Conservation (phyloP, 1,284 basidiomycete species). For the Marasmius fiardii region DNA sequence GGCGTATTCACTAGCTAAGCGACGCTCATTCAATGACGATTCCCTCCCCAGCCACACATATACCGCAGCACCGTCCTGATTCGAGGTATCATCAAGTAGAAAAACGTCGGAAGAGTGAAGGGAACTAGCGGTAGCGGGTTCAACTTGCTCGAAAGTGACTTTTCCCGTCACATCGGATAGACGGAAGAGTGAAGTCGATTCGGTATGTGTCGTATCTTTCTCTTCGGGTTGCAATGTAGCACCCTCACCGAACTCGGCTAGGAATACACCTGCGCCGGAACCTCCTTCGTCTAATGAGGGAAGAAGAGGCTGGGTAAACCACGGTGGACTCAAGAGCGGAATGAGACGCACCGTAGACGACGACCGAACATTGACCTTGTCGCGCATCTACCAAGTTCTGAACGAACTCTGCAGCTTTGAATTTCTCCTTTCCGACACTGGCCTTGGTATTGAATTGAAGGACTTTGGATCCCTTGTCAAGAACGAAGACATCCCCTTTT, state of each 20-base stretch:
- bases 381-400: constrained; percentile 42
- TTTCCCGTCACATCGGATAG: constrained; percentile 44
- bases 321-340: background rate
- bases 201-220: constrained; percentile 7
- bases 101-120: constrained; percentile 30
- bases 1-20: constrained; percentile 51
- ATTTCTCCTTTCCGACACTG: constrained; percentile 52
- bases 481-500: constrained; percentile 53
- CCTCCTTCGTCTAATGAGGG: constrained; percentile 44
- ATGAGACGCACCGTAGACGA: constrained; percentile 45
- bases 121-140: background rate
- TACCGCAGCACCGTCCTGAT: constrained; percentile 38
- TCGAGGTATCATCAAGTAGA: constrained; percentile 13
- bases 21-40: constrained; percentile 44
- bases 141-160: constrained; percentile 31
- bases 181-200: constrained; percentile 34
- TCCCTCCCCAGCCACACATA: constrained; percentile 57
- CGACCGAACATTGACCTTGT: constrained; percentile 38
- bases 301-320: background rate
- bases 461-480: constrained; percentile 50
- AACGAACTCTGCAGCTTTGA: constrained; percentile 58
- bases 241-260: constrained; percentile 38
- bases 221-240: constrained; percentile 17
- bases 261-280: constrained; percentile 42
- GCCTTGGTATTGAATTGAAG: constrained; percentile 53